A percentile compares a stretch with the other conserved stretches of the same genome.
Conservation (phyloP, 306 rosid genomes). For the Delonix regia region DNA sequence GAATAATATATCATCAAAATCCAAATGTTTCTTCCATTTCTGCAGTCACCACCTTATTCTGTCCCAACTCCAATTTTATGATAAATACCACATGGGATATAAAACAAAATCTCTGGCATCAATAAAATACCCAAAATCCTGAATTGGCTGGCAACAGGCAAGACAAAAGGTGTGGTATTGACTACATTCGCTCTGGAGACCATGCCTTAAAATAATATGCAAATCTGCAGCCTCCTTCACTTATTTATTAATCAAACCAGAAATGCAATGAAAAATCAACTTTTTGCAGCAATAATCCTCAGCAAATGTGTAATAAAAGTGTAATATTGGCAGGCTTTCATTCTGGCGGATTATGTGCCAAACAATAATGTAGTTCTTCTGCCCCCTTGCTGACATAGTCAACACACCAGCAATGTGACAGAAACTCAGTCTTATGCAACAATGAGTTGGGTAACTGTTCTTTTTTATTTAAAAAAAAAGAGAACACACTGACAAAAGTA, state of each 20-base stretch:
- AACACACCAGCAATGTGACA: slow-evolving; percentile 30
- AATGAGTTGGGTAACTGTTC: slow-evolving; percentile 22
- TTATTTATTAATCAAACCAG: slow-evolving; percentile 25
- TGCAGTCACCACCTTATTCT: slow-evolving; percentile 5
- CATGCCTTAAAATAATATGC: slow-evolving; percentile 14
- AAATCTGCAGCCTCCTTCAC: slow-evolving; percentile 29
- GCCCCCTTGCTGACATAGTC: slow-evolving; percentile 35
- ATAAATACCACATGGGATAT: slow-evolving; percentile 19
- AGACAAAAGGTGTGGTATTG: not conserved
- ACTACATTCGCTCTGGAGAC: slow-evolving; percentile 20
- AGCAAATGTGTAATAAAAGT: slow-evolving; percentile 22
- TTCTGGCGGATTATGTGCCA: slow-evolving; percentile 10
- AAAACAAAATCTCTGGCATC: not conserved
- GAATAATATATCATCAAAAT: slow-evolving; percentile 24
- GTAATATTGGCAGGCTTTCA: slow-evolving; percentile 5
- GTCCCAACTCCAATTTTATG: slow-evolving; percentile 30
- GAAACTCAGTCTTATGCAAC: slow-evolving; percentile 32
- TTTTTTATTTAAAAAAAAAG: too few species aligned
- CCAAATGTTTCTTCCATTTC: slow-evolving; percentile 28
- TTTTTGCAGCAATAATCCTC: slow-evolving; percentile 26
- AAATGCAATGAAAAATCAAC: slow-evolving; percentile 30
- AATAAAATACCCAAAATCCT: slow-evolving; percentile 27
- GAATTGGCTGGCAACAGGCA: slow-evolving; percentile 36
- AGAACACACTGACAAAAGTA: slow-evolving; percentile 28
- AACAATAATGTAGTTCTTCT: not conserved